A percentile compares a stretch with the other conserved stretches of the same genome.
phyloP scores from a whole-genome alignment of 2,329 filamentous ascomycete species.

The Drechslerella stenobrocha region DNA sequence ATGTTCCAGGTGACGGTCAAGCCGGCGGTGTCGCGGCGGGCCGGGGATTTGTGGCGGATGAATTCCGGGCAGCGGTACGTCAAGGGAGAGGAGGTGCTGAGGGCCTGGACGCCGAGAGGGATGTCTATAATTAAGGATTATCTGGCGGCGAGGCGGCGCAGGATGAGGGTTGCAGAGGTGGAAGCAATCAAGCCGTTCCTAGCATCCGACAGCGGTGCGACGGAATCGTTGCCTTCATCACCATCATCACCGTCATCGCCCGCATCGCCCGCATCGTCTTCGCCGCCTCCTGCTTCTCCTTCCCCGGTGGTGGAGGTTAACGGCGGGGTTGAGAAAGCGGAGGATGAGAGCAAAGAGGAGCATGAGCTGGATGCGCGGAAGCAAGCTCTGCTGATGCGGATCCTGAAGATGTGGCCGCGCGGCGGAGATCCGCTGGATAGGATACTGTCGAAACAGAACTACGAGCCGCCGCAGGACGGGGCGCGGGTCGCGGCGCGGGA shows the following conservation, averaged over 20 bases:
- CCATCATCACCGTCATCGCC: too few relatives aligned
- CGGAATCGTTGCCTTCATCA: too few relatives aligned
- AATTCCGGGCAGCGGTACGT: slow-evolving; percentile 94
- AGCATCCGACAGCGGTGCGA: too few relatives aligned
- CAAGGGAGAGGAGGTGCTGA: slow-evolving; percentile 87
- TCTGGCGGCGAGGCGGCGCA: slow-evolving; percentile 72
- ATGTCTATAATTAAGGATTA: slow-evolving; percentile 90
- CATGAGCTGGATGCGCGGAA: slow-evolving; percentile 60
- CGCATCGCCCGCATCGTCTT: too few relatives aligned
- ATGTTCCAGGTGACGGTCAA: slow-evolving; percentile 86
- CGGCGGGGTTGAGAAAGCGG: slow-evolving; percentile 54
- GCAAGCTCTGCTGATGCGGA: slow-evolving; percentile 61
- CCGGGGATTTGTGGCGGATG: slow-evolving; percentile 93
- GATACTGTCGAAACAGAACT: slow-evolving; percentile 60
- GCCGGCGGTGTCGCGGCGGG: slow-evolving; percentile 84
- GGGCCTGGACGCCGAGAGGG: slow-evolving; percentile 82
- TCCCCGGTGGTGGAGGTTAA: slow-evolving; percentile 50
- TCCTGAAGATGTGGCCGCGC: slow-evolving; percentile 66
- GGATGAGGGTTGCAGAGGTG: slow-evolving; percentile 74
- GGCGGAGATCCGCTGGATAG: slow-evolving; percentile 52
- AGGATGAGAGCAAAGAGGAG: slow-evolving; percentile 51
- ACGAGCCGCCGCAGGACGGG: slow-evolving; percentile 70
- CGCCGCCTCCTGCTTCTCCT: slow-evolving; percentile 40
- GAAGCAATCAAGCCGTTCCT: slow-evolving; percentile 72
- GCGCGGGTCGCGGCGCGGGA: slow-evolving; percentile 48